Percentiles rank a stretch among this genome's conserved stretches.
phyloP scores from a whole-genome alignment of 305 asterid genomes.

The Fraxinus albicans region DNA sequence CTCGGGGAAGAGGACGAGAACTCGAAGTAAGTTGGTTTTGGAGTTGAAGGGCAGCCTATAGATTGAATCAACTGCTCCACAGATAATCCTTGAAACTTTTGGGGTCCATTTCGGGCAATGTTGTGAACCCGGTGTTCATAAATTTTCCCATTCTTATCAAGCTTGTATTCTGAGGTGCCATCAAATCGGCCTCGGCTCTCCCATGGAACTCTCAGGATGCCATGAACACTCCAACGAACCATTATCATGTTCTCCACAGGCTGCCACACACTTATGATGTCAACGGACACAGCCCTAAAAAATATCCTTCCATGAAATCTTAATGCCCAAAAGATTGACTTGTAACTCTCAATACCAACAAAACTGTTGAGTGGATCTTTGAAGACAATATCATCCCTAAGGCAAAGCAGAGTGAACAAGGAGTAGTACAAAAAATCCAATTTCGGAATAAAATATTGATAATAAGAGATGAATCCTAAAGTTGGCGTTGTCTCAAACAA shows the following conservation, averaged over 20 bases:
- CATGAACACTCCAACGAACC: conserved; percentile 90
- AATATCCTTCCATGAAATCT: conserved; percentile 79
- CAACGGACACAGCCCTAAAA: conserved; percentile 76
- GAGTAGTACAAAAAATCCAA: not conserved
- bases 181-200: conserved; percentile 86
- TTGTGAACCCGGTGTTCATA: conserved; percentile 93
- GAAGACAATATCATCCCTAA: conserved; percentile 86
- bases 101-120: conserved; percentile 76
- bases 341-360: conserved; percentile 78
- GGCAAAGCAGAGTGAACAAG: conserved; percentile 17
- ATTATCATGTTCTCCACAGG: conserved; percentile 82
- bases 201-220: conserved; percentile 87
- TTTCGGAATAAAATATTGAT: not conserved
- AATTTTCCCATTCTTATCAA: conserved; percentile 88
- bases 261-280: conserved; percentile 87
- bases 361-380: conserved; percentile 87
- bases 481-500: not conserved
- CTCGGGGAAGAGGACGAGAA: conserved; percentile 40
- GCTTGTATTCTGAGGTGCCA: conserved; percentile 94
- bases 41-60: conserved; percentile 72
- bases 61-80: conserved; percentile 71
- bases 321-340: conserved; percentile 85
- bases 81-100: conserved; percentile 56
- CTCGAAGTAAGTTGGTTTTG: conserved; percentile 82
- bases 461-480: conserved; percentile 4